Conservation (phyloP, 257 asterid genomes). For the Fraxinus cuspidata region DNA sequence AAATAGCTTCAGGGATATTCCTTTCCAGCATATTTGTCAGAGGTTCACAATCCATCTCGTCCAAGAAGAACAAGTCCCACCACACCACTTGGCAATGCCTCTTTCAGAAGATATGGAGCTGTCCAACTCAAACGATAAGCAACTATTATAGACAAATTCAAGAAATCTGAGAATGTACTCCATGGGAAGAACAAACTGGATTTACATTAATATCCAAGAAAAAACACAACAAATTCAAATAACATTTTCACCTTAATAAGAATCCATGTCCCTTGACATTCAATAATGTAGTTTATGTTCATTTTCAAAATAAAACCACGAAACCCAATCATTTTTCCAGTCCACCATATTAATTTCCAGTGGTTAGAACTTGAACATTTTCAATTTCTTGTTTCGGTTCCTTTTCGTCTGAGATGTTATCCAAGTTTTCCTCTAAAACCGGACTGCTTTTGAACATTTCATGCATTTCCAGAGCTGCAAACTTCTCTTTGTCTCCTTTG, state of each 20-base stretch:
- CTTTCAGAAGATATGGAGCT: neutral
- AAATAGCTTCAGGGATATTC: too few species aligned
- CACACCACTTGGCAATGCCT: neutral
- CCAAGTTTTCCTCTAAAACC: constrained; percentile 52
- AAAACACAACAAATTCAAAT: neutral
- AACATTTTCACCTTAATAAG: neutral
- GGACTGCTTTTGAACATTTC: constrained; percentile 63
- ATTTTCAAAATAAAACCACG: neutral
- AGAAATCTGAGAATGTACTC: neutral
- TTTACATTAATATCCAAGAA: neutral
- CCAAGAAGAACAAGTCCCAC: too few species aligned
- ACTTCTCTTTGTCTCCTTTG: constrained; percentile 75
- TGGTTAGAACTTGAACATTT: constrained; percentile 32
- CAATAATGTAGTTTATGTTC: neutral
- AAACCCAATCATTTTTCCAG: neutral
- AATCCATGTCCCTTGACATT: neutral
- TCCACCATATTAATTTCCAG: neutral
- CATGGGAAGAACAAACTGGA: neutral
- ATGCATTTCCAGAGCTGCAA: constrained; percentile 58
- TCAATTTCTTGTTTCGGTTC: constrained; percentile 58
- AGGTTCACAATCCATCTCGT: too few species aligned
- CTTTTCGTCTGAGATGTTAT: constrained; percentile 44
- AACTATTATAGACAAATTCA: neutral
- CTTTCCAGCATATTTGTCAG: too few species aligned
- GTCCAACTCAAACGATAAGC: neutral